phyloP scores from a whole-genome alignment of 1,284 basidiomycete species.

The Farysia itapuensis region DNA sequence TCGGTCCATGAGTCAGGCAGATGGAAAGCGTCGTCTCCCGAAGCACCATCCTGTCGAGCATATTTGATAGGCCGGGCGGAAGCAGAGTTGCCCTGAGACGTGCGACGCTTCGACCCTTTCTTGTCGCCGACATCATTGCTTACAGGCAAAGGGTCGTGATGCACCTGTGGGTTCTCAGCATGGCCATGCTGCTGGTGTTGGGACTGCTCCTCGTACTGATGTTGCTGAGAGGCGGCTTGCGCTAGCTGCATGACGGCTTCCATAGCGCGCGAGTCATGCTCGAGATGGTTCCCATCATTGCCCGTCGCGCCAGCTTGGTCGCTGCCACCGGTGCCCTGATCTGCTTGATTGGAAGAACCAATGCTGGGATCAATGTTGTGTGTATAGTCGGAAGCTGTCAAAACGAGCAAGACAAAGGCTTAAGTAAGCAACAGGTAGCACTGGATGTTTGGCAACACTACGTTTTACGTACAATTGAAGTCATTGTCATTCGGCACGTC shows the following conservation, averaged over 20 bases:
- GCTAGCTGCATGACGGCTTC: conserved; percentile 38
- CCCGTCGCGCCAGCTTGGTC: conserved; percentile 1
- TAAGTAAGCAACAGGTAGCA: too few species aligned
- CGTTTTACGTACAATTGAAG: too few species aligned
- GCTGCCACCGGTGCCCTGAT: background rate
- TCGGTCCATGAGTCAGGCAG: conserved; percentile 19
- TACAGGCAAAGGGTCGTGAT: conserved; percentile 17
- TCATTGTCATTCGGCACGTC: too few species aligned
- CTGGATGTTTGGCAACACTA: too few species aligned
- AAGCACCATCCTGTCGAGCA: background rate
- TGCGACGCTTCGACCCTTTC: conserved; percentile 13
- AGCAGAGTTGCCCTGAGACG: conserved; percentile 2
- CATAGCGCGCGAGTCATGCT: conserved; percentile 8
- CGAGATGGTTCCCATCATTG: conserved; percentile 4
- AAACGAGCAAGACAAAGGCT: too few species aligned
- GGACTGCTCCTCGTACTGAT: conserved; percentile 19
- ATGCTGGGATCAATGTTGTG: conserved; percentile 24
- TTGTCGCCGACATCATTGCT: conserved; percentile 3
- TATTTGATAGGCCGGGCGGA: background rate
- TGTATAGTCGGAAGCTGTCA: conserved; percentile 35
- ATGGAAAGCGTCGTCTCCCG: background rate
- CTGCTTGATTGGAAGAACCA: background rate
- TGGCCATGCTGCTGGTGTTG: conserved; percentile 21
- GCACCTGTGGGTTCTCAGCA: conserved; percentile 7
- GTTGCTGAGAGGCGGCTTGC: conserved; percentile 35